These are phyloP conservation scores for Phytophthora vignae DNA, from an alignment of 352 stramenopile genomes.

Conservation along the genomic window DNA sequence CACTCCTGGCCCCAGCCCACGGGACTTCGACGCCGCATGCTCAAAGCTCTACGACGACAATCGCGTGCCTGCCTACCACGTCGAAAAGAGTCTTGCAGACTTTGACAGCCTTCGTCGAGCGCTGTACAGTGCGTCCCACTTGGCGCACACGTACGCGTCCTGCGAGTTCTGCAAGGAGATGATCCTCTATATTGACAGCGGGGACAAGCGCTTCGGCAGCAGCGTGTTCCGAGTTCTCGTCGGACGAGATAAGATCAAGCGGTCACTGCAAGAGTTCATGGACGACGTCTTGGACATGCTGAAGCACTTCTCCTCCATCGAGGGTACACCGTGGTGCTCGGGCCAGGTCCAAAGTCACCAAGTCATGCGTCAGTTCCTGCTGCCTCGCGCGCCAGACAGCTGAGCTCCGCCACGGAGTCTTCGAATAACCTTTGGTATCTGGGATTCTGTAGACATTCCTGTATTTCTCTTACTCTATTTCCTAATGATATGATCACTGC, in stretches of 20 bases:
- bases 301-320: constrained; percentile 16
- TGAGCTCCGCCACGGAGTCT: constrained; percentile 1
- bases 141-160: constrained; percentile 34
- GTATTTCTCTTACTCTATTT: constrained; percentile 26
- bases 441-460: constrained; percentile 16
- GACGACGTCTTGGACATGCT: constrained; percentile 32
- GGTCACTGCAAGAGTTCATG: constrained; percentile 37
- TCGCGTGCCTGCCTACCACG: constrained; percentile 8
- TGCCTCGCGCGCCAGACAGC: constrained; percentile 10
- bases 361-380: constrained; percentile 32
- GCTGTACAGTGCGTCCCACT: constrained; percentile 31
- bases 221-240: constrained; percentile 20
- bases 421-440: constrained; percentile 2
- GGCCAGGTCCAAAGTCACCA: constrained; percentile 40
- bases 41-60: constrained; percentile 9
- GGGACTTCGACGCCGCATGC: not conserved
- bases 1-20: constrained; percentile 3
- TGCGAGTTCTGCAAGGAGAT: constrained; percentile 50
- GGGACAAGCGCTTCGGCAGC: constrained; percentile 22
- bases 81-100: constrained; percentile 34
- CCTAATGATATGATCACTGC: constrained; percentile 10
- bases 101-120: constrained; percentile 36
- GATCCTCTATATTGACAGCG: constrained; percentile 33
- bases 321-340: constrained; percentile 35
- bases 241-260: constrained; percentile 27